Base-by-base conservation (phyloP, 345 rosid species). In the Eutrema yunnanense region DNA sequence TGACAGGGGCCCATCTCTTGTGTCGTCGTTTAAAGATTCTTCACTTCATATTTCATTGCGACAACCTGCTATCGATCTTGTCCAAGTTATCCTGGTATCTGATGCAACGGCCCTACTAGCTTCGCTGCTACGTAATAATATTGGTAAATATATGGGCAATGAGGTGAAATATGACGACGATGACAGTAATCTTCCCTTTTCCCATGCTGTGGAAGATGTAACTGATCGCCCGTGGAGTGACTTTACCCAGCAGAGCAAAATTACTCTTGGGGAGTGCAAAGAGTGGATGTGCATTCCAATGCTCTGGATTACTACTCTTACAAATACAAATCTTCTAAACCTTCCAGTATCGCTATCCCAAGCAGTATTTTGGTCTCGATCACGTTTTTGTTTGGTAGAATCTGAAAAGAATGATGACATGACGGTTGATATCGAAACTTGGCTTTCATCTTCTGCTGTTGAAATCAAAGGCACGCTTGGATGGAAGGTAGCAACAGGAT, bases 201-300 rank as follows among this genome's bases (percentile, higher is more conserved):
- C 61, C 46, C 79, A 69, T 29, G 74, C 72, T 75, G 51, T 67
- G 56, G 86, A 86, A 62, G 85, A 80, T 78, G 80, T 65, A 67
- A 86, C 84, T 73, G 69, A 64, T 62, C 65, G 75, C 68, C 84
- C 82, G 69, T 92, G 97, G 99, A 77, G 73, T 82, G 95, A 80
- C 74, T 89, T 88, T 72, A 82, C 80, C 80, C 71, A 81, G 16
- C 96, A 86, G 85, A 80, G 78, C 76, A 84, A 81, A 66, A 82
- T 83, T 68, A 74, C 90, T 46, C 84, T 81, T 78, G 76, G 54
- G 33, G 96, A 89, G 60, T 83, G 63, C 78, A 83, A 74, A 71
- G 89, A 81, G 38, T 95, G 97, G 97, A 85, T 89, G 93, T 88
- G 96, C 81, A 83, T 89, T 72, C 99, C 99, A 42, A 88, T 89